Base-by-base conservation (phyloP, 1,284 basidiomycete species). In the Phaffia rhodozyma region DNA sequence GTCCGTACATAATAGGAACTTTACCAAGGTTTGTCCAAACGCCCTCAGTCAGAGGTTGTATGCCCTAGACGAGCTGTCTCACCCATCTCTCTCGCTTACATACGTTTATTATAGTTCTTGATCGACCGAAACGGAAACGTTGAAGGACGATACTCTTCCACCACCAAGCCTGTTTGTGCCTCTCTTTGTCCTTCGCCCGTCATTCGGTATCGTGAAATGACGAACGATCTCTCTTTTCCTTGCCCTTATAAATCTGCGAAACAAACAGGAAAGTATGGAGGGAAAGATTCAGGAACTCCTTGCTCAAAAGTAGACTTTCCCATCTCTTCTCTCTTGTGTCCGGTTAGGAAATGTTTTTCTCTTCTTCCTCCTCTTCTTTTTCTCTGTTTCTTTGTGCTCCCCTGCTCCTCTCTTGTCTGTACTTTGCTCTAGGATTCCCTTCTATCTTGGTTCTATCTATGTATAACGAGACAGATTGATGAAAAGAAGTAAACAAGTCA, bases 81-180 rank as follows among this genome's bases (percentile, higher is more conserved):
- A 43, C 38, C 38, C 38, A 43, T 43, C 38, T 16, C 16, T 11
- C 13, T 16, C 16, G 2, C 38, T 43, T 16, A 11, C 38, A 11
- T 43, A 11, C 38, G 7, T 43, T 2, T 43, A 2, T 43, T 16
- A 11, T 43, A 59, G 48, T 59, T 50, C n/a, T 3, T 59, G 18
- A 51, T 59, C n/a, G 27, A 29, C 47, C 34, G 58, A 27, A 20
- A 29, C 23, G 58, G 58, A 18, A 29, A 59, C 11, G 58, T 59
- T 30, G 52, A 30, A 25, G 58, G 47, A 13, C 29, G 58, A n/a
- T 59, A 48, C 27, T 48, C 58, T 13, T 51, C 58, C 7, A 59
- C 58, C 3, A 59, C 58, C 3, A 59, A 59, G 32, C 58, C 58
- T 29, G 57, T 58, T 27, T 29, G 57, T 58, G 9, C 27, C 21